phyloP scores from a whole-genome alignment of 2,329 filamentous ascomycete species.

The Aulographum hederae region DNA sequence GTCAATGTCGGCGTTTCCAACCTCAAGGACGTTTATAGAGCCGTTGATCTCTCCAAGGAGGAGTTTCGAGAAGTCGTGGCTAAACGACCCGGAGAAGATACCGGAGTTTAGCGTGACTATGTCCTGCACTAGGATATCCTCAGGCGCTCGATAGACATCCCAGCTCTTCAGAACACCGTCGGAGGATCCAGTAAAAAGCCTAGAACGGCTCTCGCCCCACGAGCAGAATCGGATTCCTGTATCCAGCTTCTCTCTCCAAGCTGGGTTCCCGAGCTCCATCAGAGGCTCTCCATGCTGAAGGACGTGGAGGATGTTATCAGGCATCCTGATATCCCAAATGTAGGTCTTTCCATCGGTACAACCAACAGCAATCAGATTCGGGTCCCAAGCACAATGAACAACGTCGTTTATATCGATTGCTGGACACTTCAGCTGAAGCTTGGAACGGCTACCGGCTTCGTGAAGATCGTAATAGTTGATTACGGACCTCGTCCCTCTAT shows the following conservation, averaged over 20 bases:
- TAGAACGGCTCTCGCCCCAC: slow-evolving; percentile 33
- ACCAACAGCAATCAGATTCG: slow-evolving; percentile 36
- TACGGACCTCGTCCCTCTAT: slow-evolving; percentile 25
- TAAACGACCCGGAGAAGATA: slow-evolving; percentile 40
- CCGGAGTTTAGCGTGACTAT: slow-evolving; percentile 29
- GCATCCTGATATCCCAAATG: slow-evolving; percentile 38
- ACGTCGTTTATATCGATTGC: slow-evolving; percentile 45
- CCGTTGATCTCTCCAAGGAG: slow-evolving; percentile 39
- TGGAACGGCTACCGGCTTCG: slow-evolving; percentile 12
- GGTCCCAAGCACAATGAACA: slow-evolving; percentile 29
- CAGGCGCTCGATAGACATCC: slow-evolving; percentile 33
- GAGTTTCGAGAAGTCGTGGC: slow-evolving; percentile 33
- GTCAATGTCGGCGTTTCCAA: slow-evolving; percentile 16
- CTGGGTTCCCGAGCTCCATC: slow-evolving; percentile 23
- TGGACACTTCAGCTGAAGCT: slow-evolving; percentile 33
- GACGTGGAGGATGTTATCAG: slow-evolving; percentile 25
- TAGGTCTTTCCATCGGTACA: slow-evolving; percentile 42
- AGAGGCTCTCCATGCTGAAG: slow-evolving; percentile 33
- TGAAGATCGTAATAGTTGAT: slow-evolving; percentile 33
- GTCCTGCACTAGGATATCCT: slow-evolving; percentile 34
- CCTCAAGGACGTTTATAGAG: slow-evolving; percentile 31
- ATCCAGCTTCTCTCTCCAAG: slow-evolving; percentile 31
- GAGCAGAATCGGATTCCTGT: slow-evolving; percentile 39
- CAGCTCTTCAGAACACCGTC: slow-evolving; percentile 42
- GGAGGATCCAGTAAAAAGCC: slow-evolving; percentile 40